Evolutionary conservation across 305 asterid genomes (phyloP).

Genomic region (Fraxinus latifolia): DNA sequence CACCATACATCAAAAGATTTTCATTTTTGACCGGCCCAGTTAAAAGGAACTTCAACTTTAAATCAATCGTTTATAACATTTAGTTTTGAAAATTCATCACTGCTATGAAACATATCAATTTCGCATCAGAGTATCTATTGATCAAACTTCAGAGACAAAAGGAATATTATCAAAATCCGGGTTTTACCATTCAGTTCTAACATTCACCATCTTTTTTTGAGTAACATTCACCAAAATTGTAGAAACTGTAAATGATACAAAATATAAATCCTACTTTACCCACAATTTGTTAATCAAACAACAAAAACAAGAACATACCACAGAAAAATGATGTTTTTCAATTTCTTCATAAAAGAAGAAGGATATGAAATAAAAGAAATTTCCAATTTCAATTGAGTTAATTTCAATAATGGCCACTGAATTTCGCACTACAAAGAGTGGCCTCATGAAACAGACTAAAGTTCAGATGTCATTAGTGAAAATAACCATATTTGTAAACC

Average conservation of each 20-base stretch:
- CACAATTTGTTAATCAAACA: background rate
- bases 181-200: background rate
- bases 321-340: background rate
- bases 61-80: background rate
- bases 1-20: slow-evolving; percentile 1
- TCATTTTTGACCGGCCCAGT: slow-evolving; percentile 13
- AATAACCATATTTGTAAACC: background rate
- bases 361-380: background rate
- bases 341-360: background rate
- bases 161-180: slow-evolving; percentile 1
- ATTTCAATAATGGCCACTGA: background rate
- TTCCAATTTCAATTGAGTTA: background rate
- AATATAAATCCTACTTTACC: background rate
- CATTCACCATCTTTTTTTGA: background rate
- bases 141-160: background rate
- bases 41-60: background rate
- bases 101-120: background rate
- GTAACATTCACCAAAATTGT: background rate
- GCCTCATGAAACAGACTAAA: background rate
- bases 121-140: background rate
- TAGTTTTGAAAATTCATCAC: background rate
- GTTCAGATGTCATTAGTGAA: background rate
- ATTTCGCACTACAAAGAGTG: background rate
- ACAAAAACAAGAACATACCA: background rate
- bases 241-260: background rate